Percentiles rank a stretch among this genome's conserved stretches.
Conservation (phyloP, 306 rosid species). For the Medicago arabica region DNA sequence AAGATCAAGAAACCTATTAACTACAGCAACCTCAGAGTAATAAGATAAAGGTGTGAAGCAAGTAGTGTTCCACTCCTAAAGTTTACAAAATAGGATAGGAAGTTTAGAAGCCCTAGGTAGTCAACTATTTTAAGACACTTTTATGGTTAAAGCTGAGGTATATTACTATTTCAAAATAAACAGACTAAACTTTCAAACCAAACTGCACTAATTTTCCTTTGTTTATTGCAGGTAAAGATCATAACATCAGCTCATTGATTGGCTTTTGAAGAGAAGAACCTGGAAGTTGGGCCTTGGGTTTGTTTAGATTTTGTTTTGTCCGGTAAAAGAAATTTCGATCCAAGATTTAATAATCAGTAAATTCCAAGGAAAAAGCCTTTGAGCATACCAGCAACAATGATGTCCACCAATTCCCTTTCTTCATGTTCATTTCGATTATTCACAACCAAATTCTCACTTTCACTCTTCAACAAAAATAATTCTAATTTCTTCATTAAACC, state of each 20-base stretch:
- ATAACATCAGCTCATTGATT: neutral
- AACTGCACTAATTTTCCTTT: neutral
- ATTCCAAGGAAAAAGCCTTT: conserved; percentile 8
- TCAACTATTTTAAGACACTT: neutral
- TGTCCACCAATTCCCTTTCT: conserved; percentile 61
- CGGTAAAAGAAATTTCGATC: too few relatives aligned
- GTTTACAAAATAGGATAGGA: neutral
- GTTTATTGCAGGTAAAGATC: neutral
- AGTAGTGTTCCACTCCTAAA: neutral
- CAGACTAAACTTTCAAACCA: neutral
- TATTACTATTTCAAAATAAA: neutral
- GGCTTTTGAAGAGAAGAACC: neutral
- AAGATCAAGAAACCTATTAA: too few relatives aligned
- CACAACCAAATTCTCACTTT: conserved; percentile 50
- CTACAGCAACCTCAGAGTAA: neutral
- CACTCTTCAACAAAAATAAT: conserved; percentile 24
- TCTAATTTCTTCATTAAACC: conserved; percentile 13
- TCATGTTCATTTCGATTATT: conserved; percentile 58
- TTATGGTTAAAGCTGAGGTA: neutral
- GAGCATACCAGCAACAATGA: conserved; percentile 4
- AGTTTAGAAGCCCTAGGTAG: neutral
- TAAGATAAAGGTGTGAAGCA: neutral
- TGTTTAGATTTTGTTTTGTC: neutral
- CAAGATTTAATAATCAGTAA: too few relatives aligned
- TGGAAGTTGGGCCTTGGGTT: neutral